These are phyloP conservation scores for Flaveria trinervia DNA, from an alignment of 129 eudicot genomes.

Conservation along the genomic window DNA sequence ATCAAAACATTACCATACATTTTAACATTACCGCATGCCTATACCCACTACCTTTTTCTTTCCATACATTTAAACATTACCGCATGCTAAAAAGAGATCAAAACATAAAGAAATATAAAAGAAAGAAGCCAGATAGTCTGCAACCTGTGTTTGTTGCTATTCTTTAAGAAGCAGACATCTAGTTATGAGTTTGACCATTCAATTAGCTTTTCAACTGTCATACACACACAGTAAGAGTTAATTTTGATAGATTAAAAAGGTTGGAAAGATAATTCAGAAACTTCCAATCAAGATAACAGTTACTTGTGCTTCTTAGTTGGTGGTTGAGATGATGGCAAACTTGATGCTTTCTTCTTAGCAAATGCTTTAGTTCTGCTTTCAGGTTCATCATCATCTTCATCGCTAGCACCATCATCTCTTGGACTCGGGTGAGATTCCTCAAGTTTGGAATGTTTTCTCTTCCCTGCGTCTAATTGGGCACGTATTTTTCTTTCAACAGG, in stretches of 20 bases:
- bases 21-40: not conserved
- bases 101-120: not conserved
- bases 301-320: constrained; percentile 27
- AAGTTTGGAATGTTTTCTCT: constrained; percentile 44
- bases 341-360: constrained; percentile 48
- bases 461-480: constrained; percentile 48
- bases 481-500: constrained; percentile 68
- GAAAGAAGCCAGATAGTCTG: not conserved
- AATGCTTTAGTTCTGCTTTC: constrained; percentile 77
- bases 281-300: not conserved
- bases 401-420: constrained; percentile 48
- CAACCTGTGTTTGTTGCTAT: constrained; percentile 2
- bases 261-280: not conserved
- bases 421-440: constrained; percentile 32
- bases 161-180: constrained; percentile 10
- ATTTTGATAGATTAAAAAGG: not conserved
- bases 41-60: not conserved
- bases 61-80: not conserved
- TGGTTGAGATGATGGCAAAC: constrained; percentile 11
- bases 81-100: not conserved
- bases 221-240: not conserved
- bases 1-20: not conserved
- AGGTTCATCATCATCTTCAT: constrained; percentile 62
- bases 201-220: constrained; percentile 6
- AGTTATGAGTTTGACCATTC: not conserved